These are phyloP conservation scores for Secale cereale DNA, from an alignment of 176 grass and related monocot species.

Conservation along the genomic window DNA sequence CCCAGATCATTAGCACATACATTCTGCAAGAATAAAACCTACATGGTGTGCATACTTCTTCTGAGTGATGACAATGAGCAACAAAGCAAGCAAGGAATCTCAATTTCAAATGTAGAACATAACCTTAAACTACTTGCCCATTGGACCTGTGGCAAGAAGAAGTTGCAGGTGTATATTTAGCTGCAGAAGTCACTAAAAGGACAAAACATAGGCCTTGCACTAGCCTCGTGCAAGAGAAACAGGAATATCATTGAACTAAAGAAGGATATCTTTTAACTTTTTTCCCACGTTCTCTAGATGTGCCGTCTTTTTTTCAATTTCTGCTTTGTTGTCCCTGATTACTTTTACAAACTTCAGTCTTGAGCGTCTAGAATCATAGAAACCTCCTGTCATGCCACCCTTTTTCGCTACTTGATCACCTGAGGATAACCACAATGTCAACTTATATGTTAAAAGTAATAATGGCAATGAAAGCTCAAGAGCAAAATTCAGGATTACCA, in stretches of 20 bases:
- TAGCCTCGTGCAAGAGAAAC: constrained; percentile 5
- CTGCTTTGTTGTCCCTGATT: constrained; percentile 66
- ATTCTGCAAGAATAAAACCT: constrained; percentile 5
- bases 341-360: constrained; percentile 91
- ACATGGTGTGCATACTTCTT: not conserved
- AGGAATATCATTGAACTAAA: constrained; percentile 1
- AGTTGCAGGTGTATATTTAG: not conserved
- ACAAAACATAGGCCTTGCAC: not conserved
- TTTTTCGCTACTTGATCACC: constrained; percentile 96
- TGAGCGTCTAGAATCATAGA: constrained; percentile 93
- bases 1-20: constrained; percentile 3
- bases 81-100: not conserved
- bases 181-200: not conserved
- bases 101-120: not conserved
- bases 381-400: constrained; percentile 99
- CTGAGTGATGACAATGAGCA: not conserved
- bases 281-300: constrained; percentile 70
- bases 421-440: constrained; percentile 38
- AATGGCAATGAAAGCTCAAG: constrained; percentile 8
- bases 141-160: not conserved
- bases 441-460: constrained; percentile 32
- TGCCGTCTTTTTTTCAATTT: constrained; percentile 62
- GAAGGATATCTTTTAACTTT: constrained; percentile 91
- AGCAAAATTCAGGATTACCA: constrained; percentile 41
- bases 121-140: not conserved